Evolutionary conservation across 768 basidiomycete species (phyloP), one percentile per base, ranked within the genome.

Genomic region (Podaxis sp.): DNA sequence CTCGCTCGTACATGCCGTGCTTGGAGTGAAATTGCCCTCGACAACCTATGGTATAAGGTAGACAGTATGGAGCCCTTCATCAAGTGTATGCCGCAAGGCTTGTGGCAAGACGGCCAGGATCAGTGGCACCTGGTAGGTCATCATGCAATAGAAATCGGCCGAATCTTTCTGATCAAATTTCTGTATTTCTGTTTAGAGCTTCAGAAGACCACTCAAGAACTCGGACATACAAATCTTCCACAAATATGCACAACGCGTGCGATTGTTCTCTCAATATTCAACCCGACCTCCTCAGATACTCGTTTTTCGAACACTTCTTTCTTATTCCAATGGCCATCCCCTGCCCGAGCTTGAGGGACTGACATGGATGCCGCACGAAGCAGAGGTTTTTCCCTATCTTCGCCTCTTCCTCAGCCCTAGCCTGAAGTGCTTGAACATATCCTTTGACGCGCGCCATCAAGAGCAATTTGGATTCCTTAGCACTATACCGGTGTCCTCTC

Each of bases 201-300:
- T 44, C 15, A 40, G 5, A 6, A 12, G 56, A 26, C 56, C 56
- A 7, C n/a, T 57, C 12, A 44, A 28, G 17, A 12, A 2, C 15
- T 40, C 56, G 19, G 56, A 57, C 26, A 13, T 57, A 1, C 22
- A 44, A 13, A 42, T 44, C 7, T 26, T 57, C 24, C 8, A 15
- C 11, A 40, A 57, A 9, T 57, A 57, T 17, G 39, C 56, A 26
- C 56, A 9, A 24, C 56, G 56, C 7, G 56, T 57, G 13, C 56
- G 56, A 26, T 15, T 28, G 24, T 57, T 57, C 13, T 15, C 13
- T 28, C 9, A 15, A 26, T 3, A 57, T 26, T 26, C 40, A 44
- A 24, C 39, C n/a, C 22, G 48, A 19, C 11, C 11, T 19, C n/a
- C 48, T 6, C n/a, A 30, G 28, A 30, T 26, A 26, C 22, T n/a